phyloP scores from a whole-genome alignment of 257 asterid genomes.

The Plantago elongata region DNA sequence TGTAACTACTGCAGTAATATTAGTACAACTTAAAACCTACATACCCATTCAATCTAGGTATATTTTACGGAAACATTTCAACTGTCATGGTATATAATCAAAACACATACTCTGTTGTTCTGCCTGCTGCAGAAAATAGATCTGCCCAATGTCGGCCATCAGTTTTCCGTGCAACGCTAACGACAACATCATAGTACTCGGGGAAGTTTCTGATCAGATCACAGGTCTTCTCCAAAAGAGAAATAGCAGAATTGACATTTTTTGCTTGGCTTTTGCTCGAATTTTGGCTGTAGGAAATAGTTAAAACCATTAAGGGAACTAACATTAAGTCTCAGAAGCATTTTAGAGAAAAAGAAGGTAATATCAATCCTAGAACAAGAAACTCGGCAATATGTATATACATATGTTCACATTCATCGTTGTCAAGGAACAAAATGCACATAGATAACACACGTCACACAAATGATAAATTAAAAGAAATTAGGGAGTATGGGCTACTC shows the following conservation, averaged over 20 bases:
- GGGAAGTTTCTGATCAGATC: conserved; percentile 91
- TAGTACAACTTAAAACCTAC: too few species aligned
- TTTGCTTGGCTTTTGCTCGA: conserved; percentile 55
- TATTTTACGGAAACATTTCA: conserved; percentile 10
- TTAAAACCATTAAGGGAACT: conserved; percentile 14
- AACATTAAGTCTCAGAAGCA: conserved; percentile 1
- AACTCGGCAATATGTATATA: conserved; percentile 14
- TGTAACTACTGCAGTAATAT: too few species aligned
- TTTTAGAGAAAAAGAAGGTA: background rate
- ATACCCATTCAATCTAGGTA: conserved; percentile 15
- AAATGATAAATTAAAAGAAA: background rate
- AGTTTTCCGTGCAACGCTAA: conserved; percentile 98
- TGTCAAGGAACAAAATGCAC: background rate
- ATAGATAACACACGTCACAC: background rate
- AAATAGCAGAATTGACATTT: conserved; percentile 38
- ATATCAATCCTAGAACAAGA: conserved; percentile 13
- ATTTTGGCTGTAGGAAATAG: conserved; percentile 54
- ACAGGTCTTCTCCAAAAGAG: conserved; percentile 92
- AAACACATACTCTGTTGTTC: conserved; percentile 87
- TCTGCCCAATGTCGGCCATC: conserved; percentile 99
- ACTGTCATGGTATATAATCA: conserved; percentile 15
- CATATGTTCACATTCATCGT: conserved; percentile 1
- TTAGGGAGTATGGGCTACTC: background rate
- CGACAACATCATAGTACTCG: conserved; percentile 95
- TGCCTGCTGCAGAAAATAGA: conserved; percentile 93